Evolutionary conservation across 495 filamentous ascomycete species (phyloP).

Genomic region (Xylaria sp.): DNA sequence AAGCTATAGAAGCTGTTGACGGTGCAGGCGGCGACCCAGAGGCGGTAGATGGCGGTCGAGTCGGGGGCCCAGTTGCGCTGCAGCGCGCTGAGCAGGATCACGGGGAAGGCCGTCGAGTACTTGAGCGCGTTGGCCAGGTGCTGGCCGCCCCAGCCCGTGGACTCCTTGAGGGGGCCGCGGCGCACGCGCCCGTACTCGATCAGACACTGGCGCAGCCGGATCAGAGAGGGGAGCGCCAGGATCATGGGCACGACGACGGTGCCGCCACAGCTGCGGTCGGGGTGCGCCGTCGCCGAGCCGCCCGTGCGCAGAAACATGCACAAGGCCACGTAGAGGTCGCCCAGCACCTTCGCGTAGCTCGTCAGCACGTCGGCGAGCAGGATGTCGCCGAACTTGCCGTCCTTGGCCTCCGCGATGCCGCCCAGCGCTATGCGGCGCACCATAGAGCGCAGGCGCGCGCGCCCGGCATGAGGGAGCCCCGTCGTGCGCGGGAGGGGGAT

Average conservation of each 20-base stretch:
- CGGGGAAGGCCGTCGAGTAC: slow-evolving; percentile 90
- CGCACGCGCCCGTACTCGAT: slow-evolving; percentile 84
- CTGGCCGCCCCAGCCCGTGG: slow-evolving; percentile 72
- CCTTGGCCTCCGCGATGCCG: slow-evolving; percentile 77
- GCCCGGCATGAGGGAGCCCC: slow-evolving; percentile 70
- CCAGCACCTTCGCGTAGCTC: slow-evolving; percentile 89
- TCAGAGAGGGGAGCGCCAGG: slow-evolving; percentile 79
- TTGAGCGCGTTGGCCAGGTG: slow-evolving; percentile 93
- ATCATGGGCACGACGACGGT: slow-evolving; percentile 77
- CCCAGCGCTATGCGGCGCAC: slow-evolving; percentile 77
- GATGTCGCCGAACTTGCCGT: slow-evolving; percentile 93
- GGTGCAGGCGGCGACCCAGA: slow-evolving; percentile 67
- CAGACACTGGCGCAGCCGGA: slow-evolving; percentile 90
- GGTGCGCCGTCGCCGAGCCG: slow-evolving; percentile 75
- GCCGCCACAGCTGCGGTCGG: slow-evolving; percentile 82
- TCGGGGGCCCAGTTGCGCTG: slow-evolving; percentile 69
- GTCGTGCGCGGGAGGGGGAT: slow-evolving; percentile 62
- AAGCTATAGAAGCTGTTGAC: slow-evolving; percentile 91
- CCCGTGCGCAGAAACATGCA: slow-evolving; percentile 83
- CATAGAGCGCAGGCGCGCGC: slow-evolving; percentile 73
- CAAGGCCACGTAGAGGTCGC: slow-evolving; percentile 83
- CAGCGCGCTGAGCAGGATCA: slow-evolving; percentile 78
- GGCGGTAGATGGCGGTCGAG: slow-evolving; percentile 49
- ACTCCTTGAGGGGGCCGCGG: slow-evolving; percentile 52
- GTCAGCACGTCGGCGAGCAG: slow-evolving; percentile 94